A percentile compares a stretch with the other conserved stretches of the same genome.
These are phyloP conservation scores for Boletus patriciae DNA, from an alignment of 768 basidiomycete species.

Conservation along the genomic window DNA sequence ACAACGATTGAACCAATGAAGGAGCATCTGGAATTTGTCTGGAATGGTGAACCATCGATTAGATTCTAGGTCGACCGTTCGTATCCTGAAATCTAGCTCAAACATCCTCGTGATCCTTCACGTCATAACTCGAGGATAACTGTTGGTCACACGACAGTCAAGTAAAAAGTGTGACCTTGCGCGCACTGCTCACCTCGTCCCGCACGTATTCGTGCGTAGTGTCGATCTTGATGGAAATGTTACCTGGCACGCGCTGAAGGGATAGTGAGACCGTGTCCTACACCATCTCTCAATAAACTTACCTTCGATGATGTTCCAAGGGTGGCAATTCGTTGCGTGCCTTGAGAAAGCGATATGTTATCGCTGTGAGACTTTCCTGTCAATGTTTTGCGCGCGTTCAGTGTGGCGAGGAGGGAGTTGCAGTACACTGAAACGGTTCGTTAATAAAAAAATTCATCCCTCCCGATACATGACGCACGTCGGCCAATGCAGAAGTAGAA, in stretches of 20 bases:
- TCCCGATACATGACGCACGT: slow-evolving; percentile 38
- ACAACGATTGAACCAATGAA: too few relatives aligned
- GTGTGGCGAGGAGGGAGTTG: slow-evolving; percentile 58
- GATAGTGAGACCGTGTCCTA: background rate
- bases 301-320: slow-evolving; percentile 6
- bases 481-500: slow-evolving; percentile 63
- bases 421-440: slow-evolving; percentile 45
- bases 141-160: background rate
- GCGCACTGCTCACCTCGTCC: slow-evolving; percentile 31
- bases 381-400: slow-evolving; percentile 57
- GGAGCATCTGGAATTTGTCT: too few relatives aligned
- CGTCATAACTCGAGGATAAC: background rate
- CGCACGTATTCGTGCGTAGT: slow-evolving; percentile 53
- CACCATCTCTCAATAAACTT: background rate
- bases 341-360: too few relatives aligned
- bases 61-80: too few relatives aligned
- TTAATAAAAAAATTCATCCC: background rate
- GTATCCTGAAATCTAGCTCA: background rate
- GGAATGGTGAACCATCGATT: too few relatives aligned
- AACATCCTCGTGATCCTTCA: slow-evolving; percentile 6
- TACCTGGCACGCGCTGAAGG: slow-evolving; percentile 34
- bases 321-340: slow-evolving; percentile 7
- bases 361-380: too few relatives aligned
- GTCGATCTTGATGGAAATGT: slow-evolving; percentile 65
- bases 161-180: background rate